These are phyloP conservation scores for Takakia lepidozioides DNA, from an alignment of 225 moss, liverwort and hornwort genomes.

Conservation along the genomic window DNA sequence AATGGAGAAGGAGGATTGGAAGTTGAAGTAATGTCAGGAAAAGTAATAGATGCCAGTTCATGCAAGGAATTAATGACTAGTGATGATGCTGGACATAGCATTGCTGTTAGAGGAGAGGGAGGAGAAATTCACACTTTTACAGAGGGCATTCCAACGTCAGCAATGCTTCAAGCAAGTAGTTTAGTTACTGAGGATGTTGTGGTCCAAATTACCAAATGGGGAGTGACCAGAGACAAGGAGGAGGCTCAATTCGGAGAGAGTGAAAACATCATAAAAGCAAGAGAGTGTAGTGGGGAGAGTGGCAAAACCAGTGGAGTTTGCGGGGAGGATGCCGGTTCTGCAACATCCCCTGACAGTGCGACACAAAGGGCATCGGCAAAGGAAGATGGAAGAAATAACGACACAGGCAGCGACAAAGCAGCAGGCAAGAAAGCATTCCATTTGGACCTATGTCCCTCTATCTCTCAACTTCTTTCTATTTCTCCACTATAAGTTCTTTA, in stretches of 20 bases:
- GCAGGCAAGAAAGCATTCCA: conserved; percentile 1
- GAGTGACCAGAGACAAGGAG: conserved; percentile 8
- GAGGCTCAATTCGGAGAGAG: conserved; percentile 31
- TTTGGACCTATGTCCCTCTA: no score
- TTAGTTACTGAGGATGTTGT: conserved; percentile 8
- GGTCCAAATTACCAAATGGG: conserved; percentile 5
- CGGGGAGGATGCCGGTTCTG: conserved; percentile 4
- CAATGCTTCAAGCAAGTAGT: conserved; percentile 15
- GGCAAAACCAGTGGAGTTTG: neutral
- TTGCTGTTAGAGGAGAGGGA: conserved; percentile 1
- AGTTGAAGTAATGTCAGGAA: conserved; percentile 2
- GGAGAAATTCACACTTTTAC: conserved; percentile 4
- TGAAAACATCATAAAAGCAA: conserved; percentile 10
- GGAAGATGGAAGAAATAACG: neutral
- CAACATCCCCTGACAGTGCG: conserved; percentile 1
- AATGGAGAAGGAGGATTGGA: conserved; percentile 3
- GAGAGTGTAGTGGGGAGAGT: conserved; percentile 2
- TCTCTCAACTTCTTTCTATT: no score
- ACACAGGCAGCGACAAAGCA: conserved; percentile 1
- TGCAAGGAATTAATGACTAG: conserved; percentile 3
- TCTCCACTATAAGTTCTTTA: no score
- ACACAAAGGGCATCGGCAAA: neutral
- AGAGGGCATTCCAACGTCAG: conserved; percentile 1
- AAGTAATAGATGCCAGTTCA: conserved; percentile 5
- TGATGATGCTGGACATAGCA: conserved; percentile 2